phyloP scores from a whole-genome alignment of 495 filamentous ascomycete genomes.

The Pseudomonodictys pantanalensis region DNA sequence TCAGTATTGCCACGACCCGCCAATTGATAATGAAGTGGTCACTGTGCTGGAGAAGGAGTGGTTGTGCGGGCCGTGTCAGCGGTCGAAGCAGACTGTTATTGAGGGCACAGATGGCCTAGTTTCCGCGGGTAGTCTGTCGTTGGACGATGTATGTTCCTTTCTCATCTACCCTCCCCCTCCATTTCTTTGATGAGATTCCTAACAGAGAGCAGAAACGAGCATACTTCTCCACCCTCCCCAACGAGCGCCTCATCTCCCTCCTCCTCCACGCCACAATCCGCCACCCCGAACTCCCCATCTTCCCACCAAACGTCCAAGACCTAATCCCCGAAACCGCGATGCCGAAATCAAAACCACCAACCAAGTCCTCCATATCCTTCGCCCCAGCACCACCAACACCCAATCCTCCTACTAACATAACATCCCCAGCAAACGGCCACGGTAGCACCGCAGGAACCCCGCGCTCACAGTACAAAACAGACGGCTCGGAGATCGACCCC shows the following conservation, averaged over 20 bases:
- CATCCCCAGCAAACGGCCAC: slow-evolving; percentile 6
- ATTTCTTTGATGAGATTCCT: no score
- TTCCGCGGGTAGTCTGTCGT: slow-evolving; percentile 46
- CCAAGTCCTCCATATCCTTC: not conserved
- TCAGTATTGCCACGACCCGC: slow-evolving; percentile 84
- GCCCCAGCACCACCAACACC: not conserved
- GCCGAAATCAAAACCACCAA: not conserved
- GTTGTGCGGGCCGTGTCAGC: slow-evolving; percentile 68
- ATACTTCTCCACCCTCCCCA: slow-evolving; percentile 48
- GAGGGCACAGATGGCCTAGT: slow-evolving; percentile 30
- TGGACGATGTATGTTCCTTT: slow-evolving; percentile 26
- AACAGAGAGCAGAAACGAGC: slow-evolving; percentile 44
- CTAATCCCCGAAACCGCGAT: slow-evolving; percentile 9
- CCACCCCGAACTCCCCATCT: slow-evolving; percentile 44
- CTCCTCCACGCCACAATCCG: slow-evolving; percentile 46
- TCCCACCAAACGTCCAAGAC: slow-evolving; percentile 39
- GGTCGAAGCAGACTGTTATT: slow-evolving; percentile 27
- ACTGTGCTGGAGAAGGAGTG: slow-evolving; percentile 66
- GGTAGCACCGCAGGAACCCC: slow-evolving; percentile 9
- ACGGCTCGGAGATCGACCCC: slow-evolving; percentile 29
- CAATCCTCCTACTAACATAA: slow-evolving; percentile 6
- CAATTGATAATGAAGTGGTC: slow-evolving; percentile 69
- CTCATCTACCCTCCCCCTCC: not conserved
- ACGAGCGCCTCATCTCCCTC: slow-evolving; percentile 46
- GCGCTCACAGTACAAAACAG: slow-evolving; percentile 19